phyloP scores from a whole-genome alignment of 163 green algal species.

The Volvox carteri region DNA sequence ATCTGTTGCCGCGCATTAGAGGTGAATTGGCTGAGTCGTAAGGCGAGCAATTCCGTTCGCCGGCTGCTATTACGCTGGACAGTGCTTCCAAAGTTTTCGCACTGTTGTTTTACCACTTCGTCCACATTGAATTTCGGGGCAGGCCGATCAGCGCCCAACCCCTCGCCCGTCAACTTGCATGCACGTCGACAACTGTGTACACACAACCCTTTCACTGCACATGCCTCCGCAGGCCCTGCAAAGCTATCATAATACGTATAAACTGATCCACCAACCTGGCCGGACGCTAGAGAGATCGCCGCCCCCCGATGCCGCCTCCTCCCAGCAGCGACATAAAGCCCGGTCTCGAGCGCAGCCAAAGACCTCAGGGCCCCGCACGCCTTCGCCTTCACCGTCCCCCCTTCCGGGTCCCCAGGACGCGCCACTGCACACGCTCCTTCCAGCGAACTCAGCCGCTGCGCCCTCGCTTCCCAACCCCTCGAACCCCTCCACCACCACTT shows the following conservation, averaged over 20 bases:
- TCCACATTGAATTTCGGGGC: no score
- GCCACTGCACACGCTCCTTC: neutral
- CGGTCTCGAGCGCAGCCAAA: neutral
- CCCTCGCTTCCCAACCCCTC: neutral
- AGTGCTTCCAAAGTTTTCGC: no score
- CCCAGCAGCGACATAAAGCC: neutral
- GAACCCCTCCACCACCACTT: neutral
- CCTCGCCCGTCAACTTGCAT: no score
- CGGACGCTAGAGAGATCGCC: neutral
- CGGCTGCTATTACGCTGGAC: no score
- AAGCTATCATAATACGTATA: conserved; percentile 42
- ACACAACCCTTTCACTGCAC: no score
- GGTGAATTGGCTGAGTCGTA: no score
- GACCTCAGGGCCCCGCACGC: neutral
- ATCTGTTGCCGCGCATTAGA: neutral
- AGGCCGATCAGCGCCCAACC: no score
- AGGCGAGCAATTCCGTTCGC: no score
- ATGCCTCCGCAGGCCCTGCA: conserved; percentile 12
- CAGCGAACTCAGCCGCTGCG: neutral
- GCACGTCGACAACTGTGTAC: no score
- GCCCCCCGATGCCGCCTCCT: neutral
- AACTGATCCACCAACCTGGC: conserved; percentile 18
- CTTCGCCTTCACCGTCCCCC: neutral
- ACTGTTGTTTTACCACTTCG: no score
- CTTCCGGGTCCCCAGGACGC: neutral